Evolutionary conservation across 1,139 yeast species (phyloP).

Genomic region (Geotrichum australiense): DNA sequence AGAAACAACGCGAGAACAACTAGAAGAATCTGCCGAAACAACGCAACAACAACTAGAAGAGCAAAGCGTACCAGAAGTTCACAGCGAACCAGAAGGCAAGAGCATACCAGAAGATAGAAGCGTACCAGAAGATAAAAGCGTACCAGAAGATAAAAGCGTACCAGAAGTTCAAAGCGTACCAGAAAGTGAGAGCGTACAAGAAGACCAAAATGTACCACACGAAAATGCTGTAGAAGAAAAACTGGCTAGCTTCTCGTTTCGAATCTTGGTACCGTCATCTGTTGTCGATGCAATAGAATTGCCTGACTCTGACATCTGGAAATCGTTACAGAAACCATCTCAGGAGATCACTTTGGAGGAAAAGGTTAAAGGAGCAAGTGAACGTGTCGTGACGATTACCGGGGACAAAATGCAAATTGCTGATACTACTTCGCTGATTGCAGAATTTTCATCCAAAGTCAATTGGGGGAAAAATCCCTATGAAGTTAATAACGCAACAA

Average conservation of each 20-base stretch:
- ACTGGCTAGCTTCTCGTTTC: background rate
- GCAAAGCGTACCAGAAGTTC: background rate
- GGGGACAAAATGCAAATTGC: conserved; percentile 8
- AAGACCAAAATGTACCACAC: background rate
- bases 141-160: background rate
- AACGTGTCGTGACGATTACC: conserved; percentile 9
- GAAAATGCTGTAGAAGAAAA: too few species aligned
- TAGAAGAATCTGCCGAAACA: background rate
- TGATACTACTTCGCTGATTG: conserved; percentile 1
- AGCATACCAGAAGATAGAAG: background rate
- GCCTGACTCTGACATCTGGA: conserved; percentile 7
- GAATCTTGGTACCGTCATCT: conserved; percentile 9
- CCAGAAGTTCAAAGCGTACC: background rate
- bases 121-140: background rate
- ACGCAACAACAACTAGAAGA: background rate
- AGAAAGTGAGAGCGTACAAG: conserved; percentile 2
- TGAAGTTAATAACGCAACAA: conserved; percentile 1
- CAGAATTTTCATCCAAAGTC: conserved; percentile 10
- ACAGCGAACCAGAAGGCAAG: background rate
- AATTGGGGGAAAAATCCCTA: conserved; percentile 11
- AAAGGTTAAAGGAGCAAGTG: conserved; percentile 15
- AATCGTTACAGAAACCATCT: background rate
- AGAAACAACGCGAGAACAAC: background rate
- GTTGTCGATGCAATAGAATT: conserved; percentile 15
- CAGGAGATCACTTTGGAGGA: conserved; percentile 10